phyloP scores from a whole-genome alignment of 805 yeast species.

The Yarrowia porcina region DNA sequence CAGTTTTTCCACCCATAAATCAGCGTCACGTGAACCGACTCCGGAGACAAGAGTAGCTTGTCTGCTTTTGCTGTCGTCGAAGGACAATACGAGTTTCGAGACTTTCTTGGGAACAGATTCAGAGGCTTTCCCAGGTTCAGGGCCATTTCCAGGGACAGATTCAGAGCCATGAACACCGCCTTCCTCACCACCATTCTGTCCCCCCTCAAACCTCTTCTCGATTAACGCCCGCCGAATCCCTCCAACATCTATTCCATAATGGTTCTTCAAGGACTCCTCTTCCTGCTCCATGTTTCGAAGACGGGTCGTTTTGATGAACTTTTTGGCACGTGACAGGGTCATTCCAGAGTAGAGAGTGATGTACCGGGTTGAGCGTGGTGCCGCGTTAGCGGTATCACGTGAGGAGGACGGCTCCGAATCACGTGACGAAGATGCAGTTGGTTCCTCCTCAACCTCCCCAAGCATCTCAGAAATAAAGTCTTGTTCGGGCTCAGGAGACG shows the following conservation, averaged over 20 bases:
- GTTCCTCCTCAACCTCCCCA: not conserved
- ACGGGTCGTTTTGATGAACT: not conserved
- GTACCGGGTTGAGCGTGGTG: no score
- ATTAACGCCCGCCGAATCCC: not conserved
- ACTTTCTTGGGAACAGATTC: no score
- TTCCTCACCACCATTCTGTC: no score
- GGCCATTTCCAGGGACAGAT: no score
- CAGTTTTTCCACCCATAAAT: constrained; percentile 12
- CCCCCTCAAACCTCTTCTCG: not conserved
- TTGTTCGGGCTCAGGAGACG: not conserved
- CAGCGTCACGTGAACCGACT: not conserved
- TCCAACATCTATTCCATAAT: not conserved
- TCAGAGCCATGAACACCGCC: no score
- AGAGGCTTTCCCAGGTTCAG: no score
- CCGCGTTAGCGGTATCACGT: no score
- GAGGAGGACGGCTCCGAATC: no score
- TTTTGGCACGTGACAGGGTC: not conserved
- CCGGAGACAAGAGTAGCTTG: not conserved
- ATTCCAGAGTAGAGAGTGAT: not conserved
- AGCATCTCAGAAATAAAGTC: not conserved
- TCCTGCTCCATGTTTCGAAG: constrained; percentile 6
- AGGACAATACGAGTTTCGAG: no score
- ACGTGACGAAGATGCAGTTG: not conserved
- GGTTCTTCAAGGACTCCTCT: constrained; percentile 1
- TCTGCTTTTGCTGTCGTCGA: not conserved